Evolutionary conservation across 148 eudicot species (phyloP), one percentile per base, ranked within the genome.

Genomic region (Rhododendron henanense): DNA sequence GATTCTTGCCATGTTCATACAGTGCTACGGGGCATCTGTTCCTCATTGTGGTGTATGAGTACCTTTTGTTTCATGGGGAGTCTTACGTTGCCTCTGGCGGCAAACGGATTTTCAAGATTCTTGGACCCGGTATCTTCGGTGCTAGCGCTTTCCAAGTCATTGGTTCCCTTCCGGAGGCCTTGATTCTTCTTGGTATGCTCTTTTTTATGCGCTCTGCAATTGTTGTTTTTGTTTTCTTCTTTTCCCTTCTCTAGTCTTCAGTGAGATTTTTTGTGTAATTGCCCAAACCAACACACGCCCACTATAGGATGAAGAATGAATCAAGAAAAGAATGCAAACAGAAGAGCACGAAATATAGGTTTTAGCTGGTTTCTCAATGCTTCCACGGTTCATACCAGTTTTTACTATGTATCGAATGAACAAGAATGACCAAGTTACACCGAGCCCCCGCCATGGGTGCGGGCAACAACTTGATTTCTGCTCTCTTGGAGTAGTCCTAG

Each of bases 161-260:
- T 81, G 96, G 99, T 4, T 95, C 98, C 83, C 93, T 97, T 33
- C 99, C 99, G 50, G 99, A 97, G 87, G 98, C 98, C 59, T 86
- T 97, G 94, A 94, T 97, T 79, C 94, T 97, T 81, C 91, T 95
- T 18, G 99, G 99, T 97, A 91, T 28, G 39, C 37, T 69, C 74
- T 3, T 13, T 31, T 31, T 69, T 14, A 13, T 65, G 2, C 10
- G 25, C 31, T 65, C 71, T n/a, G 14, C 31, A 65, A 2, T 65
- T 65, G 11, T 57, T 65, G 11, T n/a, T 9, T n/a, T 65, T 65
- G 65, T 19, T 59, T 59, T 59, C 65, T 57, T 28, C 31, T 28
- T 28, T 28, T 28, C 31, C 31, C 31, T 28, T 57, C 21, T 59
- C n/a, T 59, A n/a, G 10, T 61, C 69, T 61, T 61, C 10, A 61